Conservation (phyloP, 345 rosid genomes). For the Isatis tinctoria region DNA sequence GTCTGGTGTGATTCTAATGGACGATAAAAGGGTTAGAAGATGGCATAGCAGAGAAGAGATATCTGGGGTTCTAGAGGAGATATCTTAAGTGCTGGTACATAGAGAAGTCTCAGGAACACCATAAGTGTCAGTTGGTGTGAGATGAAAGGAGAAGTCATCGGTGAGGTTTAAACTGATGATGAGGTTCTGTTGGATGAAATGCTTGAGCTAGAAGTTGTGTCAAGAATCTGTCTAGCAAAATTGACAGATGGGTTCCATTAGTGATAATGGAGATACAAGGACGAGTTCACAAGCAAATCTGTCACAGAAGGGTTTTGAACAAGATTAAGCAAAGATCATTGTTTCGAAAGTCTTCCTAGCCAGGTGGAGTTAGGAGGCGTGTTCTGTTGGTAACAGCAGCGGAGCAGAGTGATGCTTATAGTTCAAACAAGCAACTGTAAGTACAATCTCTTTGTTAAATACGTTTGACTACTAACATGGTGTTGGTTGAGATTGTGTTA, state of each 20-base stretch:
- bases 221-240: background rate
- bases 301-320: background rate
- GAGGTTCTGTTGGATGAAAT: background rate
- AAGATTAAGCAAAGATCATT: background rate
- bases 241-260: background rate
- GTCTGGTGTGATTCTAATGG: background rate
- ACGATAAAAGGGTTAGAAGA: background rate
- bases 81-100: background rate
- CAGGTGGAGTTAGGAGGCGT: no score
- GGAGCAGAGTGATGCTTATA: background rate
- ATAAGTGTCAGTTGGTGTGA: background rate
- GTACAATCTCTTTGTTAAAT: background rate
- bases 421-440: background rate
- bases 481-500: background rate
- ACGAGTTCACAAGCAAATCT: background rate
- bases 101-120: background rate
- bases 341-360: no score
- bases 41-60: background rate
- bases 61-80: background rate
- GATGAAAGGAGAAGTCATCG: background rate
- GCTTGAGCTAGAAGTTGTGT: background rate
- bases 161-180: background rate
- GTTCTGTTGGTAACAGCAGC: background rate
- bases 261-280: background rate
- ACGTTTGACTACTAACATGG: background rate